These are phyloP conservation scores for Sodiomyces alkalinus DNA, from an alignment of 2,329 filamentous ascomycete species.

Conservation along the genomic window DNA sequence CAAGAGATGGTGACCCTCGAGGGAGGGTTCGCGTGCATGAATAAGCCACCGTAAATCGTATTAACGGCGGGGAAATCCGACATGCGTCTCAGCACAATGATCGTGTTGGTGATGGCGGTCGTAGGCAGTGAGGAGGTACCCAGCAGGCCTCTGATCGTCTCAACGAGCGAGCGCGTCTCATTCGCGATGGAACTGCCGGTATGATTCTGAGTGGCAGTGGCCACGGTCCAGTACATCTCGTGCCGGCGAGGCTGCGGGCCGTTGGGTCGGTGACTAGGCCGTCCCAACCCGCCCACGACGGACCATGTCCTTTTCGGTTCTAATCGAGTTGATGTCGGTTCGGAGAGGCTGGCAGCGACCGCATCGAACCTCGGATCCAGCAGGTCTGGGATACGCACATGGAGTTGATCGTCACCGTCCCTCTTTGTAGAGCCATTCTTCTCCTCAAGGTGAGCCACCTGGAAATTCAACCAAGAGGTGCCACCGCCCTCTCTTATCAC, in stretches of 20 bases:
- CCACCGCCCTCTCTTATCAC: conserved; percentile 58
- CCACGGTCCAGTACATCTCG: conserved; percentile 3
- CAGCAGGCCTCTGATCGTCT: conserved; percentile 27
- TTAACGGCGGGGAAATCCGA: conserved; percentile 65
- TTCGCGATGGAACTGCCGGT: conserved; percentile 21
- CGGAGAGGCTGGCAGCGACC: conserved; percentile 9
- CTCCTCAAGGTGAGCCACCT: conserved; percentile 34
- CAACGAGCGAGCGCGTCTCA: conserved; percentile 32
- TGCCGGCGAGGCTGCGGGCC: too few relatives aligned
- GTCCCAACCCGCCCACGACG: too few relatives aligned
- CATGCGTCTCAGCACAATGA: conserved; percentile 67
- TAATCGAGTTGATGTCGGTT: not conserved
- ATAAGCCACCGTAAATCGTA: conserved; percentile 57
- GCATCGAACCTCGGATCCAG: conserved; percentile 47
- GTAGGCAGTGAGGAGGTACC: conserved; percentile 17
- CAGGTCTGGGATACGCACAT: conserved; percentile 43
- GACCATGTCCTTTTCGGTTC: too few relatives aligned
- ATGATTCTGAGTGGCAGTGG: not conserved
- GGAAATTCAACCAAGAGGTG: conserved; percentile 55
- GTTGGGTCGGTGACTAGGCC: too few relatives aligned
- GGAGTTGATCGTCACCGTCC: too few relatives aligned
- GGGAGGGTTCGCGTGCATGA: conserved; percentile 66
- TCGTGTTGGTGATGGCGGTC: conserved; percentile 34
- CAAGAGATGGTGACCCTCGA: conserved; percentile 72
- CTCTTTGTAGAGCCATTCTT: conserved; percentile 15